Evolutionary conservation across 805 yeast genomes (phyloP), one percentile per base, ranked within the genome.

Genomic region (Nakazawaea sp.): DNA sequence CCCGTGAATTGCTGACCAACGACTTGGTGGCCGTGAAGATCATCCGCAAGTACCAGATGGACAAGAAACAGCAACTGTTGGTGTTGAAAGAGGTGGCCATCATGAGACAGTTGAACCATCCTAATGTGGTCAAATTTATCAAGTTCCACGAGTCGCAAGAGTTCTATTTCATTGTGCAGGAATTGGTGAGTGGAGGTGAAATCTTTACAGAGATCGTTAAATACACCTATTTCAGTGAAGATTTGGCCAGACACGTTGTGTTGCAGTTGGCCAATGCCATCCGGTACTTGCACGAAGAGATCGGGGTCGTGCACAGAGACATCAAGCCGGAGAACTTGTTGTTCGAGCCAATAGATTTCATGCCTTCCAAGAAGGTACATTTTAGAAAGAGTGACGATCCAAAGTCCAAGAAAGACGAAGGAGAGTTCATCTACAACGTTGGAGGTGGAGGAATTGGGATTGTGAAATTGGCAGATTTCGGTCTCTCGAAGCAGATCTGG

Each of bases 371-470:
- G 13, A 20, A 41, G 3, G 37, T 35, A 16, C 61, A 57, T 39
- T 62, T 73, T 25, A 63, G 90, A 36, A 69, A 64, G 45, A 73
- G 82, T 10, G 95, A 84, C 56, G 92, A 84, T 54, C 74, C 74
- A 12, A 64, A 72, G 26, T 52, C 75, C 11, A 84, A 92, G 55
- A 62, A 66, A 11, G 97, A 90, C 53, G 98, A 92, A 62, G 98
- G 98, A 36, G 75, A 70, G 43, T 92, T 89, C 49, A 59, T 58
- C 8, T 80, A 82, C 4, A 84, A 84, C 10, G 62, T 84, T 16
- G 98, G 98, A 24, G 95, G 94, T 32, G 98, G 96, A 38, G 85
- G 89, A 11, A 82, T 92, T 47, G 98, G 97, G 7, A 50, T 64
- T 12, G 88, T 92, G 24, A 90, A 90, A 57, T 65, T 92, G 36